Conservation (phyloP, 2,329 filamentous ascomycete genomes). For the Cladophialophora chaetospira region DNA sequence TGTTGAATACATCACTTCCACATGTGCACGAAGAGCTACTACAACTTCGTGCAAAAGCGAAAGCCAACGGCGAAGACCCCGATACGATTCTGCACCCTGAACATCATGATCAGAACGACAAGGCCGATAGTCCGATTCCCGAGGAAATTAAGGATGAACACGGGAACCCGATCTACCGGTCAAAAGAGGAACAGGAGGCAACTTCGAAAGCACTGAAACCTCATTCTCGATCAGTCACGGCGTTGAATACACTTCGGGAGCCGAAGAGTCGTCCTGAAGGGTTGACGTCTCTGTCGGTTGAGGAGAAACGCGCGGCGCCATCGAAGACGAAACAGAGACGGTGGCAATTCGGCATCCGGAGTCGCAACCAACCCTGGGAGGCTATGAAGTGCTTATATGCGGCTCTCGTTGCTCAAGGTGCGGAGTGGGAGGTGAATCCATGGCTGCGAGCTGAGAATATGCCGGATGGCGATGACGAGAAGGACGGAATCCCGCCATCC, state of each 20-base stretch:
- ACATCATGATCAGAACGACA: constrained; percentile 22
- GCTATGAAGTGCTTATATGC: constrained; percentile 95
- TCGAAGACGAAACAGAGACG: constrained; percentile 70
- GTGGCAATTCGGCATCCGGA: constrained; percentile 98
- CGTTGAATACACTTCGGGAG: constrained; percentile 63
- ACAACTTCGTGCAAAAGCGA: constrained; percentile 59
- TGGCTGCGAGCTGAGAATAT: constrained; percentile 21
- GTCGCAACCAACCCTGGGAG: constrained; percentile 89
- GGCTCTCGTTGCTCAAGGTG: constrained; percentile 82
- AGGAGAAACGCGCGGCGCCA: constrained; percentile 49
- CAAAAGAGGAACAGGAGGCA: constrained; percentile 74
- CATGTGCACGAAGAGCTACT: constrained; percentile 90
- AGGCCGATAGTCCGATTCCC: constrained; percentile 31
- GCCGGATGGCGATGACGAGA: constrained; percentile 30
- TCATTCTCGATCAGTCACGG: constrained; percentile 72
- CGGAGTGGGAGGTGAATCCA: constrained; percentile 68
- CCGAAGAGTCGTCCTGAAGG: constrained; percentile 56
- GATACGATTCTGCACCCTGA: constrained; percentile 31
- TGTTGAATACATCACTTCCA: constrained; percentile 87
- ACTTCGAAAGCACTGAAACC: constrained; percentile 80
- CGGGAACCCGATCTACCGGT: constrained; percentile 35
- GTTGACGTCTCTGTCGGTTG: constrained; percentile 50
- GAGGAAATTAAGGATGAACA: constrained; percentile 33
- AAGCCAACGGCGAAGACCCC: constrained; percentile 44
- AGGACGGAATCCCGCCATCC: constrained; percentile 34